phyloP scores from a whole-genome alignment of 768 basidiomycete species.

The Leucosporidium yakuticum region DNA sequence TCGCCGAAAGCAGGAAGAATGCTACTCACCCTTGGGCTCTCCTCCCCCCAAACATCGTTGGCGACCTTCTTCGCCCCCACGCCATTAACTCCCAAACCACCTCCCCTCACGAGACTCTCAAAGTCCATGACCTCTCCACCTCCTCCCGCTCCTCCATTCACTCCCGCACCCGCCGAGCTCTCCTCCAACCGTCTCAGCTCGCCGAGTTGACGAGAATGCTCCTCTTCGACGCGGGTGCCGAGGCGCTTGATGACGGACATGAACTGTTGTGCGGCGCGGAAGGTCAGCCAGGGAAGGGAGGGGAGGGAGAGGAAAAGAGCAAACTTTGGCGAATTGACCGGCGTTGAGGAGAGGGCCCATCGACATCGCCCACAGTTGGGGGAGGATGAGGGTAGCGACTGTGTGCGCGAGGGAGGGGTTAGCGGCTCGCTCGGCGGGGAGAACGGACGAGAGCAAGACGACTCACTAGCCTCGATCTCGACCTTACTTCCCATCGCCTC shows the following conservation, averaged over 20 bases:
- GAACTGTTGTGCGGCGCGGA: constrained; percentile 53
- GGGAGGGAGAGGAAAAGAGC: no score
- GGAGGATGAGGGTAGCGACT: constrained; percentile 77
- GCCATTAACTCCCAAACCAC: constrained; percentile 11
- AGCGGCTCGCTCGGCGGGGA: constrained; percentile 77
- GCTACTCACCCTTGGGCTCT: neutral
- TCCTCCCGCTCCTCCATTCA: constrained; percentile 1
- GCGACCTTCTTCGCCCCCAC: constrained; percentile 11
- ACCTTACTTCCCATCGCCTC: constrained; percentile 38
- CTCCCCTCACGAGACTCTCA: constrained; percentile 65
- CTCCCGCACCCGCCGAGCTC: neutral
- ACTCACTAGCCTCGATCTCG: constrained; percentile 40
- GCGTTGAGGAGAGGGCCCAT: constrained; percentile 55
- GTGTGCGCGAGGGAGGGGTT: constrained; percentile 70
- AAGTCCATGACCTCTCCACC: constrained; percentile 65
- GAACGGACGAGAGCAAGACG: constrained; percentile 39
- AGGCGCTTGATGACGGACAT: constrained; percentile 58
- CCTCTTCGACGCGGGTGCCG: constrained; percentile 78
- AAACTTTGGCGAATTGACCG: constrained; percentile 61
- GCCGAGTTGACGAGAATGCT: constrained; percentile 84
- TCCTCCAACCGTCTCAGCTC: constrained; percentile 89
- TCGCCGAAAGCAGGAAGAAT: no score
- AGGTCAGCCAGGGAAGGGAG: no score
- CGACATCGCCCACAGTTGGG: constrained; percentile 94
- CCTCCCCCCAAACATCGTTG: constrained; percentile 30